These are phyloP conservation scores for Colletotrichum gloeosporioides DNA, from an alignment of 2,329 filamentous ascomycete genomes.

Conservation along the genomic window DNA sequence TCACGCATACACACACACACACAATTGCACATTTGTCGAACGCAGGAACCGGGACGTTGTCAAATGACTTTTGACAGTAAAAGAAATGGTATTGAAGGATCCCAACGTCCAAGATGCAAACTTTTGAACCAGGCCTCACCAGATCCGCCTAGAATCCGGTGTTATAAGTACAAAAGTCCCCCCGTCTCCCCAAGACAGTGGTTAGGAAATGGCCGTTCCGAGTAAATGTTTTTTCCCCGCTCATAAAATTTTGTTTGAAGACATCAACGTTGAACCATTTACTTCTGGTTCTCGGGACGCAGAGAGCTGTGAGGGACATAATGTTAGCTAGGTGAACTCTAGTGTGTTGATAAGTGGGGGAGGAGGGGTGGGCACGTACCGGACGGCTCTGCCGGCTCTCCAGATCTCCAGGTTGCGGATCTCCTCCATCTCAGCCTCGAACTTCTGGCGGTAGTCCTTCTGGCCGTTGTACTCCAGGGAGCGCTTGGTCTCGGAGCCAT, in stretches of 20 bases:
- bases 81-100: slow-evolving; percentile 23
- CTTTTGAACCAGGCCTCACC: slow-evolving; percentile 25
- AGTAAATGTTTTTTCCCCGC: not conserved
- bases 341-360: not conserved
- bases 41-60: not conserved
- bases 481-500: slow-evolving; percentile 93
- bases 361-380: slow-evolving; percentile 52
- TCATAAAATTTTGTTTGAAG: slow-evolving; percentile 9
- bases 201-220: slow-evolving; percentile 18
- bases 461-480: slow-evolving; percentile 97
- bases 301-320: slow-evolving; percentile 59
- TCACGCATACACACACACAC: not conserved
- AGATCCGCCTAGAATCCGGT: slow-evolving; percentile 31
- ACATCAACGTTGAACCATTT: slow-evolving; percentile 36
- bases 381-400: slow-evolving; percentile 97
- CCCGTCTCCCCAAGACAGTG: slow-evolving; percentile 16
- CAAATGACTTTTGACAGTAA: not conserved
- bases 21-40: not conserved
- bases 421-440: slow-evolving; percentile 98
- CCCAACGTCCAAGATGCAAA: slow-evolving; percentile 23
- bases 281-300: slow-evolving; percentile 87
- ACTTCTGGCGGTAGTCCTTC: slow-evolving; percentile 94
- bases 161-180: slow-evolving; percentile 39
- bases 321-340: slow-evolving; percentile 24
- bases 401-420: slow-evolving; percentile 99